These are phyloP conservation scores for Rosa multiflora DNA, from an alignment of 306 rosid species.

Conservation along the genomic window DNA sequence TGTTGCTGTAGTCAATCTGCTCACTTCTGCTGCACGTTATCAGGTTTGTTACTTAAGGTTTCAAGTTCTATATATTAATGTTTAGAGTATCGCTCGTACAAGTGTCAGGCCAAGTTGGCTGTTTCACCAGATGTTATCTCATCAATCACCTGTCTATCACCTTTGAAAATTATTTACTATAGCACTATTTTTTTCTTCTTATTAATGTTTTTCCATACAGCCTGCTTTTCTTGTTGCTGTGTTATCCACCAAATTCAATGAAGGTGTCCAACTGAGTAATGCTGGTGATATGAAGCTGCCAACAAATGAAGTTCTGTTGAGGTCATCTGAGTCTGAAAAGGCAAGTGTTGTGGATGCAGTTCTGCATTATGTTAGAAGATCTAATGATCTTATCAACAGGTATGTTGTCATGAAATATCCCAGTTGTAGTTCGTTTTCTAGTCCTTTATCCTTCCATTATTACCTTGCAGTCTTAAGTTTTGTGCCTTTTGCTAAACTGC, in stretches of 20 bases:
- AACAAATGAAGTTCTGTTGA: constrained; percentile 41
- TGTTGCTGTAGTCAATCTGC: constrained; percentile 63
- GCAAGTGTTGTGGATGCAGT: constrained; percentile 53
- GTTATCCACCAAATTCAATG: constrained; percentile 45
- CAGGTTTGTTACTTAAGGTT: constrained; percentile 54
- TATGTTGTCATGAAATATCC: constrained; percentile 28
- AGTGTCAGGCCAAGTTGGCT: not conserved
- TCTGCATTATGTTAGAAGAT: constrained; percentile 47
- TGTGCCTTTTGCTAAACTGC: not conserved
- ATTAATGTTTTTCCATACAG: constrained; percentile 48
- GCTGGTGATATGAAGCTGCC: constrained; percentile 45
- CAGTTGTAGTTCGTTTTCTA: constrained; percentile 1
- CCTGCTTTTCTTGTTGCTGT: constrained; percentile 80
- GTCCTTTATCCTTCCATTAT: constrained; percentile 3
- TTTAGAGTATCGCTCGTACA: not conserved
- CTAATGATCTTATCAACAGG: constrained; percentile 54
- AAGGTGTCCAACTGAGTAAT: constrained; percentile 35
- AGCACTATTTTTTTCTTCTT: not conserved
- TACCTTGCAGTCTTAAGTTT: constrained; percentile 11
- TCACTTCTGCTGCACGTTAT: constrained; percentile 72
- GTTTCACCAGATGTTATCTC: not conserved
- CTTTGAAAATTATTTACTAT: not conserved
- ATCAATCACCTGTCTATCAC: not conserved
- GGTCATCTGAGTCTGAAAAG: constrained; percentile 38
- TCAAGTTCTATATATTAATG: constrained; percentile 11